Conservation (phyloP, 352 stramenopile genomes). For the Pythium volutum region DNA sequence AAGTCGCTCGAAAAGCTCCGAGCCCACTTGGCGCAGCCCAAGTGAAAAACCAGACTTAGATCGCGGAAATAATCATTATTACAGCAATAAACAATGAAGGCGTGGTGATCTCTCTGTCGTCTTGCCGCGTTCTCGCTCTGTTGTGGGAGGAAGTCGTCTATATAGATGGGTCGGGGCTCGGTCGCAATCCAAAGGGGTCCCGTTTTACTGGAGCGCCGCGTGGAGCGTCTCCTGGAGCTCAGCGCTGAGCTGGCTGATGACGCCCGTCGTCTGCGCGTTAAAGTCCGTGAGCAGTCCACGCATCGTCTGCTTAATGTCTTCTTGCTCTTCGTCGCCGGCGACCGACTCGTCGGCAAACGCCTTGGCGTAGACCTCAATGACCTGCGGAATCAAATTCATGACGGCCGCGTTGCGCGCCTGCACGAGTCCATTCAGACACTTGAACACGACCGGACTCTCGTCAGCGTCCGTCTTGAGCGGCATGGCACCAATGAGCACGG, state of each 20-base stretch:
- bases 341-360: conserved; percentile 53
- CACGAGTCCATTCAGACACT: conserved; percentile 92
- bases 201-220: conserved; percentile 23
- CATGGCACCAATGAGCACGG: conserved; percentile 90
- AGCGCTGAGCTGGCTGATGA: conserved; percentile 68
- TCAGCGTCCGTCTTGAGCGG: conserved; percentile 96
- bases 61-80: conserved; percentile 23
- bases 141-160: neutral
- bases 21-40: conserved; percentile 12
- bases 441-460: conserved; percentile 96
- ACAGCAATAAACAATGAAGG: conserved; percentile 26
- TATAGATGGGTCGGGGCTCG: no score
- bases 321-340: conserved; percentile 72
- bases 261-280: conserved; percentile 77
- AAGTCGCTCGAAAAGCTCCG: conserved; percentile 70
- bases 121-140: neutral
- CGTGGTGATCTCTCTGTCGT: neutral
- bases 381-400: conserved; percentile 63
- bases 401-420: conserved; percentile 85
- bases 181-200: no score
- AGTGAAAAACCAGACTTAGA: neutral
- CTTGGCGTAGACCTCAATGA: conserved; percentile 83
- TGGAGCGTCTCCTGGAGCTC: conserved; percentile 62
- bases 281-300: conserved; percentile 63
- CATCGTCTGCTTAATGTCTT: conserved; percentile 67